Percentiles rank a stretch among this genome's conserved stretches.
phyloP scores from a whole-genome alignment of 352 stramenopile species.

The Pelagophyceae sp. region DNA sequence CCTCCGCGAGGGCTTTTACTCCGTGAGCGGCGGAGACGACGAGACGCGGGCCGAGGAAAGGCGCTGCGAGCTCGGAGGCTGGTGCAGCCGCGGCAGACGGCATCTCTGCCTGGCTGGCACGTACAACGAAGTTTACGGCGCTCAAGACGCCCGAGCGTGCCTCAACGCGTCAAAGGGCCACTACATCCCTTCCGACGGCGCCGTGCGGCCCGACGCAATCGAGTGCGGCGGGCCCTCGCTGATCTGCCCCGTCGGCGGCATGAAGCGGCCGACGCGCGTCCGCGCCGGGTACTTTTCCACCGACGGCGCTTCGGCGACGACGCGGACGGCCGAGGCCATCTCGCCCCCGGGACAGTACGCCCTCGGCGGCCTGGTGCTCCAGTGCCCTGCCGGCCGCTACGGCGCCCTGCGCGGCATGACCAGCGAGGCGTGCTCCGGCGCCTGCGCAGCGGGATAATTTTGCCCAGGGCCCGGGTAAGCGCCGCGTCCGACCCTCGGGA shows the following conservation, averaged over 20 bases:
- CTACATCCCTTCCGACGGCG: neutral
- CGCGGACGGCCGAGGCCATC: neutral
- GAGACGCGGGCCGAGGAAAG: neutral
- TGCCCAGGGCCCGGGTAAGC: constrained; percentile 41
- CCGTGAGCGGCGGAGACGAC: neutral
- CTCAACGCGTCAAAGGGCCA: neutral
- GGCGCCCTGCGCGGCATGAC: constrained; percentile 40
- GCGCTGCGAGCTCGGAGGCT: constrained; percentile 9
- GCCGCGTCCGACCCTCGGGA: constrained; percentile 15
- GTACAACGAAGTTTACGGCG: constrained; percentile 27
- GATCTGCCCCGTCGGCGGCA: neutral
- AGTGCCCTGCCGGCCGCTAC: constrained; percentile 55
- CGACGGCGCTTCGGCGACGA: constrained; percentile 32
- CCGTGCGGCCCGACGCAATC: neutral
- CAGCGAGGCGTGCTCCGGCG: constrained; percentile 42
- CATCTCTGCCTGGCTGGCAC: constrained; percentile 52
- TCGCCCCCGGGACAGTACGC: constrained; percentile 30
- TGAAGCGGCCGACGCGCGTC: neutral
- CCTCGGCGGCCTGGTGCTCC: constrained; percentile 24
- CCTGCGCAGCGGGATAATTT: constrained; percentile 54
- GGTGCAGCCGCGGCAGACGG: constrained; percentile 39
- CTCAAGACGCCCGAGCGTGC: neutral
- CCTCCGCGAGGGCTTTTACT: neutral
- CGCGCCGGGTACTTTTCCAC: constrained; percentile 20
- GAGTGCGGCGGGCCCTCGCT: neutral